These are phyloP conservation scores for Grosmannia serpens DNA, from an alignment of 2,329 filamentous ascomycete species.

Conservation along the genomic window DNA sequence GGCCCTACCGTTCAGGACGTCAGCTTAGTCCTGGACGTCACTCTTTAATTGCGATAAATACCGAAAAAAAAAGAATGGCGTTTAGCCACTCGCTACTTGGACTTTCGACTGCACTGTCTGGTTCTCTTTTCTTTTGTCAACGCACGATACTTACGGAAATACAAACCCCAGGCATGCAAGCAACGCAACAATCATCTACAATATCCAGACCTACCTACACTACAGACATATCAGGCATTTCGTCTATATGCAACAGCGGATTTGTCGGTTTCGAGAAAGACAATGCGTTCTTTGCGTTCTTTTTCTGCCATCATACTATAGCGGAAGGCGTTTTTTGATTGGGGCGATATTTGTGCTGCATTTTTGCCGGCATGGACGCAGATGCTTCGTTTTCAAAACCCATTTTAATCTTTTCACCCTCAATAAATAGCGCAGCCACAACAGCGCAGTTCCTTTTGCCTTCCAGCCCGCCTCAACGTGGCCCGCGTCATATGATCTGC, in stretches of 20 bases:
- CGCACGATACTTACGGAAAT: background rate
- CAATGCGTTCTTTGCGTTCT: background rate
- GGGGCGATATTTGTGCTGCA: slow-evolving; percentile 1
- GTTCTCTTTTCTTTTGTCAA: background rate
- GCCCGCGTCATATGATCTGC: background rate
- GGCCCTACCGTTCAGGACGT: slow-evolving; percentile 84
- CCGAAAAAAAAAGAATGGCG: background rate
- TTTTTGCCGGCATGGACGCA: slow-evolving; percentile 5
- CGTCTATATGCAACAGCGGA: background rate
- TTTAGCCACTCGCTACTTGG: slow-evolving; percentile 11
- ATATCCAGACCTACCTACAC: background rate
- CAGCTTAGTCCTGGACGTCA: slow-evolving; percentile 92
- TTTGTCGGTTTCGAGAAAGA: slow-evolving; percentile 1
- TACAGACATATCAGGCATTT: background rate
- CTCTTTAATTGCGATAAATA: slow-evolving; percentile 37
- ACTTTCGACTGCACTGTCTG: slow-evolving; percentile 2
- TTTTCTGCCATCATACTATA: slow-evolving; percentile 9
- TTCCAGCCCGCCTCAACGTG: background rate
- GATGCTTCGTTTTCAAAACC: background rate
- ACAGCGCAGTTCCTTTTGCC: background rate
- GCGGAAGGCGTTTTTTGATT: slow-evolving; percentile 13
- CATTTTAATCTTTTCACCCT: background rate
- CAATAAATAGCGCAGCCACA: background rate
- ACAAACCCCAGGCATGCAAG: background rate
- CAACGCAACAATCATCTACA: background rate